Conservation (phyloP, 345 rosid genomes). For the Acer negundo region DNA sequence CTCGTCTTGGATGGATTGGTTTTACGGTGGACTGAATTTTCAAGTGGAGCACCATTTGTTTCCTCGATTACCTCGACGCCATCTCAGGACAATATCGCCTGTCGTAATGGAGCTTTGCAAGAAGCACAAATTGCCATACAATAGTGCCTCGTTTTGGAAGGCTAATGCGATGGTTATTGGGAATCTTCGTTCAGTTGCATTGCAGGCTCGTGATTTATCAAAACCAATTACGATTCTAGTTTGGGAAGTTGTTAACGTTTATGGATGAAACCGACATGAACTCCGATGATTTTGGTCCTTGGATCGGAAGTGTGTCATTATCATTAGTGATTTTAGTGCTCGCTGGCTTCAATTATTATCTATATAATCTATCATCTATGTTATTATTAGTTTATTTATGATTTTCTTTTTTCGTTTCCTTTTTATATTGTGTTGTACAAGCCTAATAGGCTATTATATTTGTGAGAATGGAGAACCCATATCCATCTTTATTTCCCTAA, state of each 20-base stretch:
- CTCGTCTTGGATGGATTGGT: conserved; percentile 77
- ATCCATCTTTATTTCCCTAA: too few species aligned
- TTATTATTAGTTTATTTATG: too few species aligned
- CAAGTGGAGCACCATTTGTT: conserved; percentile 80
- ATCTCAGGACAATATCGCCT: conserved; percentile 48
- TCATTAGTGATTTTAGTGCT: too few species aligned
- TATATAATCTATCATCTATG: too few species aligned
- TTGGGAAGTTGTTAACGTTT: conserved; percentile 58
- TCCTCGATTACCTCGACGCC: conserved; percentile 51
- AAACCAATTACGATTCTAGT: conserved; percentile 41
- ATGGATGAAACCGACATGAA: conserved; percentile 30
- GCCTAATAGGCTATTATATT: too few species aligned
- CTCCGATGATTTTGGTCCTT: too few species aligned
- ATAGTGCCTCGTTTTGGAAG: conserved; percentile 45
- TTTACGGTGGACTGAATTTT: conserved; percentile 78
- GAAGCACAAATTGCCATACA: conserved; percentile 50
- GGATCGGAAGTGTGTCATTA: too few species aligned
- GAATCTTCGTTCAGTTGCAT: conserved; percentile 48
- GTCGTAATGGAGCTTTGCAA: conserved; percentile 53
- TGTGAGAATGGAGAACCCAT: too few species aligned
- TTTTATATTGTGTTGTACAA: too few species aligned
- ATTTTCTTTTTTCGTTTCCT: too few species aligned
- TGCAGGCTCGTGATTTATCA: conserved; percentile 50
- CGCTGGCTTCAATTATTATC: too few species aligned
- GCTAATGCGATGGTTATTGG: conserved; percentile 45